Evolutionary conservation across 148 eudicot genomes (phyloP).

Genomic region (Fallopia convolvulus): DNA sequence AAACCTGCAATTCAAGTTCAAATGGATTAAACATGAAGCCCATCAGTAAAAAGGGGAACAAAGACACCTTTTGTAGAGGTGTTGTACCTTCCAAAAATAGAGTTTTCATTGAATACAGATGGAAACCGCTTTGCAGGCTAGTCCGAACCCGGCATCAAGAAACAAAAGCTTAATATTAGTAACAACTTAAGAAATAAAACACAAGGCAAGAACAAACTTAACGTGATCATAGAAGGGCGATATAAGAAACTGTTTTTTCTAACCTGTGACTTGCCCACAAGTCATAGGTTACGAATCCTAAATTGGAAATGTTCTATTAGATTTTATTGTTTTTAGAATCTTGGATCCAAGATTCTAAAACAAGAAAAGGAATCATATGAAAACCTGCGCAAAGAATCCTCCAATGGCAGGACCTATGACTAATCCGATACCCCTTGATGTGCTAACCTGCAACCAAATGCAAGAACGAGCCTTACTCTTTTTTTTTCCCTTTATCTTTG

Average conservation of each 20-base stretch:
- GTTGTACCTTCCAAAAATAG: constrained; percentile 14
- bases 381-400: constrained; percentile 15
- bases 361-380: neutral
- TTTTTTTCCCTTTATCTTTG: neutral
- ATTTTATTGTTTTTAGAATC: too few species aligned
- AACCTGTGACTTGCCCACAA: neutral
- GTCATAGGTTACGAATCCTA: neutral
- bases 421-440: constrained; percentile 16
- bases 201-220: neutral
- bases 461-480: neutral
- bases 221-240: neutral
- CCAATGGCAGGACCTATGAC: constrained; percentile 20
- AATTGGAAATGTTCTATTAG: too few species aligned
- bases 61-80: neutral
- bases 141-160: neutral
- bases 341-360: neutral
- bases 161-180: neutral
- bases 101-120: constrained; percentile 6
- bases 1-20: constrained; percentile 14
- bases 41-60: neutral
- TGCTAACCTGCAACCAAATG: constrained; percentile 13
- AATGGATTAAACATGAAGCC: neutral
- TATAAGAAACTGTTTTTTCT: neutral
- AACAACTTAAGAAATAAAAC: neutral
- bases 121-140: constrained; percentile 17